Evolutionary conservation across 129 eudicot genomes (phyloP).

Genomic region (carrot (Daucus carota)): DNA sequence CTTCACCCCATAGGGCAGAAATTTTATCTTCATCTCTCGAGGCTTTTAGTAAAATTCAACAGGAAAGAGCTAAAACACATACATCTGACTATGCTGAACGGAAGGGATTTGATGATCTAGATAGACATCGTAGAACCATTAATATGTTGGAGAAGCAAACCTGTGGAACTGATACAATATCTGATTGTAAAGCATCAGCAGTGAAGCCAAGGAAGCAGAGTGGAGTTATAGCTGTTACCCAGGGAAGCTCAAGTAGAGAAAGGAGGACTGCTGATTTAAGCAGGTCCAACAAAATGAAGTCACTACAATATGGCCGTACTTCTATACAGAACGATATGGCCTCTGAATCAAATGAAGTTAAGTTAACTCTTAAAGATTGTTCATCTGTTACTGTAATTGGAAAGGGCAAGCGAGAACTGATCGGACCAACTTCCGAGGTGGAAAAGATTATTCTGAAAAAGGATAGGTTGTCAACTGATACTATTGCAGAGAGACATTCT

Average conservation of each 20-base stretch:
- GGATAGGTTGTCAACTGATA: slow-evolving; percentile 29
- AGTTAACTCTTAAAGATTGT: slow-evolving; percentile 20
- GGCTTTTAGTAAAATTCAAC: slow-evolving; percentile 87
- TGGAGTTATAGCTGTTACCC: slow-evolving; percentile 26
- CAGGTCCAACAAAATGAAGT: slow-evolving; percentile 22
- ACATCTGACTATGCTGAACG: slow-evolving; percentile 25
- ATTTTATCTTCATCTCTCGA: slow-evolving; percentile 92
- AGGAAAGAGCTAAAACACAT: slow-evolving; percentile 53
- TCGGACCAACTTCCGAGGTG: slow-evolving; percentile 31
- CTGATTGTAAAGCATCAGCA: slow-evolving; percentile 30
- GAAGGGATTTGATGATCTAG: slow-evolving; percentile 26
- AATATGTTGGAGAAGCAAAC: slow-evolving; percentile 21
- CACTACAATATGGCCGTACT: slow-evolving; percentile 20
- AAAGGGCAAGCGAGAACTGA: slow-evolving; percentile 44
- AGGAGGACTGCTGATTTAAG: slow-evolving; percentile 41
- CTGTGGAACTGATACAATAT: slow-evolving; percentile 18
- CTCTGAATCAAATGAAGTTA: slow-evolving; percentile 24
- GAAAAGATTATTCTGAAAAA: slow-evolving; percentile 36
- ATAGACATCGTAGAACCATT: slow-evolving; percentile 18
- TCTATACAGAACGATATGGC: slow-evolving; percentile 11
- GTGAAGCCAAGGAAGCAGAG: slow-evolving; percentile 40
- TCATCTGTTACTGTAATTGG: slow-evolving; percentile 26
- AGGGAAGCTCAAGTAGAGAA: slow-evolving; percentile 43
- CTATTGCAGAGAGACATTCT: slow-evolving; percentile 21
- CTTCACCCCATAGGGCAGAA: slow-evolving; percentile 95